Conservation (phyloP, 2,329 filamentous ascomycete species). For the Apiospora pterosperma region DNA sequence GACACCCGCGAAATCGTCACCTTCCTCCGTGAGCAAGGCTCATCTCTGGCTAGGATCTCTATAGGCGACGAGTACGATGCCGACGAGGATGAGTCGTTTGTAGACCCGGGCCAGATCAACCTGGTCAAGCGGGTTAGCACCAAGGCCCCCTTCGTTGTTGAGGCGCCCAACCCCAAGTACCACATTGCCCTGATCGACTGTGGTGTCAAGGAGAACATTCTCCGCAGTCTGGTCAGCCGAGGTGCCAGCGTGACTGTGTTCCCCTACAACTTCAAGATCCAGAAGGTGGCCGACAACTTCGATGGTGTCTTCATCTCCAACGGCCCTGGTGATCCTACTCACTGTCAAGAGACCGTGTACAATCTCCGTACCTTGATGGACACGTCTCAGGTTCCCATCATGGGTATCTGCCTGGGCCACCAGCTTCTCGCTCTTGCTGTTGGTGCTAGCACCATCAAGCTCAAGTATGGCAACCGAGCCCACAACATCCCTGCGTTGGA, state of each 20-base stretch:
- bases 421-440: conserved; percentile 89
- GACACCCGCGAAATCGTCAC: conserved; percentile 97
- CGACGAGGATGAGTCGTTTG: conserved; percentile 93
- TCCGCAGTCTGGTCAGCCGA: conserved; percentile 87
- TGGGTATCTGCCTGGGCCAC: conserved; percentile 97
- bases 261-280: conserved; percentile 95
- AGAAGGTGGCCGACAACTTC: conserved; percentile 97
- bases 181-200: conserved; percentile 96
- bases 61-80: conserved; percentile 98
- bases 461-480: conserved; percentile 98
- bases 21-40: conserved; percentile 91
- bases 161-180: conserved; percentile 75
- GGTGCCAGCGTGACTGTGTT: conserved; percentile 92
- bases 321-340: conserved; percentile 94
- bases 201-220: conserved; percentile 99
- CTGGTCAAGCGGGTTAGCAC: conserved; percentile 94
- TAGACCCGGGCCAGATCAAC: conserved; percentile 96
- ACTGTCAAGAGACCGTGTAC: conserved; percentile 92
- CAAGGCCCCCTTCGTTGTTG: conserved; percentile 95
- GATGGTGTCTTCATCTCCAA: conserved; percentile 99
- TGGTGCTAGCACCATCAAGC: conserved; percentile 88
- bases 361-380: conserved; percentile 90
- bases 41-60: conserved; percentile 89
- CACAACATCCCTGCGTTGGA: conserved; percentile 98
- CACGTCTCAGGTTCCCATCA: conserved; percentile 83